These are phyloP conservation scores for Pythium vanterpoolii DNA, from an alignment of 352 stramenopile species.

Conservation along the genomic window DNA sequence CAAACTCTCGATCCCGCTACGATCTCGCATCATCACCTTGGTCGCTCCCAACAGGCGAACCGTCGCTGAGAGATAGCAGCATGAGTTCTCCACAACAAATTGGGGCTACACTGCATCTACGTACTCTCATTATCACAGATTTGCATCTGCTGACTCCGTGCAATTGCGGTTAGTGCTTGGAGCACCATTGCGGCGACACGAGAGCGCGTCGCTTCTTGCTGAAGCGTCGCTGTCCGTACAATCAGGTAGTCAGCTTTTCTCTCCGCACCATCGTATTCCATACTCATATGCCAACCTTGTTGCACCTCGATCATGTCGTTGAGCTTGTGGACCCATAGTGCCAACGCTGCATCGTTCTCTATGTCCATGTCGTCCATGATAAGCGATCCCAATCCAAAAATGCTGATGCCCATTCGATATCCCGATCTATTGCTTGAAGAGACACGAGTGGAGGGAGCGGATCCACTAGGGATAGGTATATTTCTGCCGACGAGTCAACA, in stretches of 20 bases:
- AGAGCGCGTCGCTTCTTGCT: constrained; percentile 6
- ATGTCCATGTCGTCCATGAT: neutral
- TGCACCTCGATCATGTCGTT: constrained; percentile 26
- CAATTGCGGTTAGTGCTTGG: constrained; percentile 1
- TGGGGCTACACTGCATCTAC: neutral
- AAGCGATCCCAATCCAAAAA: too few species aligned
- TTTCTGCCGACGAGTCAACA: neutral
- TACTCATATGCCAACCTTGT: constrained; percentile 2
- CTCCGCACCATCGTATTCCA: neutral
- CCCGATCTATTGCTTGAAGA: neutral
- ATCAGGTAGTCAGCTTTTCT: neutral
- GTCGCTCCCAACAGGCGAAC: constrained; percentile 33
- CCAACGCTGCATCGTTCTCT: constrained; percentile 15
- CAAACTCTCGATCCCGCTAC: constrained; percentile 51
- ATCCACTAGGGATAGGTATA: constrained; percentile 16
- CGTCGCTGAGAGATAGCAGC: constrained; percentile 10
- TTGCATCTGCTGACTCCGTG: neutral
- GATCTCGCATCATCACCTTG: constrained; percentile 68
- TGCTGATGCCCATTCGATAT: neutral
- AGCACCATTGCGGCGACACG: constrained; percentile 12
- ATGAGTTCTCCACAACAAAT: neutral
- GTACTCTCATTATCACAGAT: constrained; percentile 1
- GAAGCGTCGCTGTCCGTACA: constrained; percentile 9
- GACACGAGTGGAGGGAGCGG: neutral
- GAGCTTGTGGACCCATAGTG: constrained; percentile 42